phyloP scores from a whole-genome alignment of 768 basidiomycete species.

The Polyporus arcularius region DNA sequence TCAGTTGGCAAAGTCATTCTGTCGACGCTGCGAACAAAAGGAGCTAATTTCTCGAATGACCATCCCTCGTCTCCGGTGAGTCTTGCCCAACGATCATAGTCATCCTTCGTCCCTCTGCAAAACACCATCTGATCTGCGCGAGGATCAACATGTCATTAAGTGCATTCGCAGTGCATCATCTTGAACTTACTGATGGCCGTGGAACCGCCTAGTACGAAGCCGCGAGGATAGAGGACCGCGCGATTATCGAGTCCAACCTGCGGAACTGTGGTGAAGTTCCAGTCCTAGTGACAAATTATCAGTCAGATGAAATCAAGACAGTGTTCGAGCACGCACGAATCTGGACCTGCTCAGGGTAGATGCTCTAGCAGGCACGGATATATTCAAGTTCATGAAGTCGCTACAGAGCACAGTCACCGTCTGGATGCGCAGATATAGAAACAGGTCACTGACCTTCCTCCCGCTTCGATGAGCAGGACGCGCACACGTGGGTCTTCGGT shows the following conservation, averaged over 20 bases:
- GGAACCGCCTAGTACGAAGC: slow-evolving; percentile 27
- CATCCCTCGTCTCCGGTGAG: slow-evolving; percentile 29
- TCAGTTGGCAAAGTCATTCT: slow-evolving; percentile 17
- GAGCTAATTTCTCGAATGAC: slow-evolving; percentile 21
- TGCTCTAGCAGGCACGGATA: neutral
- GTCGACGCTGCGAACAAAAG: slow-evolving; percentile 15
- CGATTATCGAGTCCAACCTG: slow-evolving; percentile 25
- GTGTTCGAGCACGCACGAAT: neutral
- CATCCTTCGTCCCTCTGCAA: slow-evolving; percentile 11
- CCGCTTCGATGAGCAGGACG: slow-evolving; percentile 16
- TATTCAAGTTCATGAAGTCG: slow-evolving; percentile 1
- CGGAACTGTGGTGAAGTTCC: slow-evolving; percentile 31
- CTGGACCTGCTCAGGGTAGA: neutral
- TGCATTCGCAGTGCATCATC: neutral
- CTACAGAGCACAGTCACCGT: neutral
- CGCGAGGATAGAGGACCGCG: slow-evolving; percentile 24
- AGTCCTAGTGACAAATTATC: slow-evolving; percentile 2
- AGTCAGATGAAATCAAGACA: neutral
- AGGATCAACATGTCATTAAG: neutral
- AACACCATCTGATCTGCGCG: slow-evolving; percentile 2
- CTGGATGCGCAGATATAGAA: neutral
- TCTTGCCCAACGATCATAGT: slow-evolving; percentile 25
- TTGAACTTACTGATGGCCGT: slow-evolving; percentile 22
- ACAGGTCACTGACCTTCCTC: neutral
- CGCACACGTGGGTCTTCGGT: neutral